Conservation (phyloP, 176 grass and related monocot species). For the Juncus effusus region DNA sequence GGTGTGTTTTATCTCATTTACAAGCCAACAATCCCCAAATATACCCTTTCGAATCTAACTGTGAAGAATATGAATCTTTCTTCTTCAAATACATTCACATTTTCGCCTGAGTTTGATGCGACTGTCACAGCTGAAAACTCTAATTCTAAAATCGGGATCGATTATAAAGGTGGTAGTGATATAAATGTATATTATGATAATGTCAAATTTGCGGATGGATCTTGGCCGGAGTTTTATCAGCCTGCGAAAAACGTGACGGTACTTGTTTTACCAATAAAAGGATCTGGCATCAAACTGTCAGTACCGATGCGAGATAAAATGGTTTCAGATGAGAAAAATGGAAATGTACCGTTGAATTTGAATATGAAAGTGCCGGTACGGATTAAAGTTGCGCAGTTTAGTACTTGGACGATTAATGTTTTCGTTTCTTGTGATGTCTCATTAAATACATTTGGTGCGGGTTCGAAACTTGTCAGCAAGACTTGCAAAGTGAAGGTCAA, state of each 20-base stretch:
- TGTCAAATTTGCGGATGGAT: conserved; percentile 34
- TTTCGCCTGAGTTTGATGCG: conserved; percentile 43
- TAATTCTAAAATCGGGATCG: conserved; percentile 44
- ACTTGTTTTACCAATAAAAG: conserved; percentile 38
- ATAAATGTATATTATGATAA: conserved; percentile 38
- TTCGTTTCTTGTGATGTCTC: conserved; percentile 44
- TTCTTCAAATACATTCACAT: neutral
- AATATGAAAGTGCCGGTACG: conserved; percentile 48
- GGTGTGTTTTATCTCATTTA: conserved; percentile 24
- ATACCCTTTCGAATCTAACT: conserved; percentile 35
- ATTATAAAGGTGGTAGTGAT: conserved; percentile 32
- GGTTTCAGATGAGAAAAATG: conserved; percentile 35
- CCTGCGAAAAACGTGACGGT: conserved; percentile 45
- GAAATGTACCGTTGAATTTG: conserved; percentile 51
- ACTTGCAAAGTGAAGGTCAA: conserved; percentile 44
- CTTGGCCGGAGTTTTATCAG: conserved; percentile 60
- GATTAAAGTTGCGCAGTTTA: conserved; percentile 43
- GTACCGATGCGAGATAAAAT: conserved; percentile 30
- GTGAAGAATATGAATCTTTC: conserved; percentile 33
- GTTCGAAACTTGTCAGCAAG: conserved; percentile 39
- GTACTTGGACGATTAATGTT: conserved; percentile 46
- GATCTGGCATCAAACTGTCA: conserved; percentile 42
- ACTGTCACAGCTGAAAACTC: conserved; percentile 46
- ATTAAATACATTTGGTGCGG: conserved; percentile 42
- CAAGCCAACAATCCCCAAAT: conserved; percentile 33